Conservation (phyloP, 305 asterid genomes). For the Fraxinus greggii region DNA sequence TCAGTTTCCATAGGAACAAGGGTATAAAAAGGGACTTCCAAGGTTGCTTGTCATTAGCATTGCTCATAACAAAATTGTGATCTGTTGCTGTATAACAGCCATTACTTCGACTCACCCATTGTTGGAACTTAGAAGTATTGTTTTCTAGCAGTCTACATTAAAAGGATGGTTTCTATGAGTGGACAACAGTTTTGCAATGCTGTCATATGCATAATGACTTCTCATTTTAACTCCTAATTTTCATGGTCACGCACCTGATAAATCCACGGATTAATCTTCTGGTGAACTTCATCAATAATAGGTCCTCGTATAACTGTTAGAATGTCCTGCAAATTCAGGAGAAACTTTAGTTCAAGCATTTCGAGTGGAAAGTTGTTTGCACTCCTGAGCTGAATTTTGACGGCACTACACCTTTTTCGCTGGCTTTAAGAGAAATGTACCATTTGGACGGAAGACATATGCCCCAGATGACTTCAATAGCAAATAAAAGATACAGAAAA, state of each 20-base stretch:
- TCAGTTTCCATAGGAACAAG: conserved; percentile 21
- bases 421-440: conserved; percentile 42
- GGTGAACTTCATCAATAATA: conserved; percentile 68
- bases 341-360: conserved; percentile 14
- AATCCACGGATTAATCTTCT: conserved; percentile 58
- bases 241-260: conserved; percentile 47
- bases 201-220: neutral
- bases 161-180: neutral
- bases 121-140: neutral
- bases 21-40: conserved; percentile 14
- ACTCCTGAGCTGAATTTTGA: conserved; percentile 7
- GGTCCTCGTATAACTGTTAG: conserved; percentile 58
- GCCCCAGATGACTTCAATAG: conserved; percentile 67
- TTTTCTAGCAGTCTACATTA: neutral
- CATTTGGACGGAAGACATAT: conserved; percentile 67
- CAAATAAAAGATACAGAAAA: neutral
- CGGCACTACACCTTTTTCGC: conserved; percentile 39
- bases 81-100: neutral
- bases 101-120: neutral
- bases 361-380: conserved; percentile 8
- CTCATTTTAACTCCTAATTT: neutral
- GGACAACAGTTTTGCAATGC: neutral
- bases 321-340: conserved; percentile 32
- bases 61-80: neutral
- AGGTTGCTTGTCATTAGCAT: neutral